Evolutionary conservation across 495 filamentous ascomycete species (phyloP).

Genomic region (Polyplosphaeria fusca): DNA sequence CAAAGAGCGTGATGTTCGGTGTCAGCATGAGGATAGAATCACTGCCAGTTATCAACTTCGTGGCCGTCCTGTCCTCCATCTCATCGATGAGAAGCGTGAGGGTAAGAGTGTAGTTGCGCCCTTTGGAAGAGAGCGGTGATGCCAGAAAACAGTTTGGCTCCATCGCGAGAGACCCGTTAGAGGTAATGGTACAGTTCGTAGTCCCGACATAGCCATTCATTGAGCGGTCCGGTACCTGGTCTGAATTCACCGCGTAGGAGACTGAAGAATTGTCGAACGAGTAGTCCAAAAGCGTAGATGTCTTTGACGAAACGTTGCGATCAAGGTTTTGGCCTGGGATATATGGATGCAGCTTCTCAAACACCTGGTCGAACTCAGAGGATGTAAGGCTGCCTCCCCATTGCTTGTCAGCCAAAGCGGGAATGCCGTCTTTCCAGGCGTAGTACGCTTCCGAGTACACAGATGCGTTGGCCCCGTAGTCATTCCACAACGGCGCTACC

Average conservation of each 20-base stretch:
- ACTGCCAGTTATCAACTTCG: constrained; percentile 11
- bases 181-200: constrained; percentile 34
- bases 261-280: constrained; percentile 10
- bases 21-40: constrained; percentile 23
- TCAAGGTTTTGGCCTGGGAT: constrained; percentile 52
- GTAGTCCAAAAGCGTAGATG: constrained; percentile 47
- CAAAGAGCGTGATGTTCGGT: constrained; percentile 46
- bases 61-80: constrained; percentile 1
- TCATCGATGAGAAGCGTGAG: constrained; percentile 31
- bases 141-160: constrained; percentile 39
- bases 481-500: constrained; percentile 52
- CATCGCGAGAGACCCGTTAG: constrained; percentile 35
- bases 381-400: constrained; percentile 50
- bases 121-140: constrained; percentile 49
- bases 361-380: constrained; percentile 42
- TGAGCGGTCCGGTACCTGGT: constrained; percentile 39
- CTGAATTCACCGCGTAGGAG: not conserved
- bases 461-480: constrained; percentile 50
- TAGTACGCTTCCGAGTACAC: constrained; percentile 50
- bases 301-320: constrained; percentile 42
- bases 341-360: constrained; percentile 40
- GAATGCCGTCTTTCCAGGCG: constrained; percentile 48
- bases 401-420: constrained; percentile 54
- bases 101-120: constrained; percentile 50
- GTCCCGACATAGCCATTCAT: constrained; percentile 48